These are phyloP conservation scores for Epichloe typhina DNA, from an alignment of 2,329 filamentous ascomycete genomes.

Conservation along the genomic window DNA sequence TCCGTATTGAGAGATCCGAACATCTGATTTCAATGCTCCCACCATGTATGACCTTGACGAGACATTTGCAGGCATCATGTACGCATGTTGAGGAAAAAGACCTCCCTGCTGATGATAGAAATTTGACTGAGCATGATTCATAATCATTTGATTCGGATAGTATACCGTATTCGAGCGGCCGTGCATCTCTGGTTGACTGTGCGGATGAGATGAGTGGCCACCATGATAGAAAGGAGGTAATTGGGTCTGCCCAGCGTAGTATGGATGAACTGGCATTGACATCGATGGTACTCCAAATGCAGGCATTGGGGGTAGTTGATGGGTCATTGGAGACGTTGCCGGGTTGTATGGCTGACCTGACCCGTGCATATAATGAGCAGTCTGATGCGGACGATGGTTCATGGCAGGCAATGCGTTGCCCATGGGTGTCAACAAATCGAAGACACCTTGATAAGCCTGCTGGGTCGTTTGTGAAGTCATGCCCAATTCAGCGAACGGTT, in stretches of 20 bases:
- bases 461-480: conserved; percentile 21
- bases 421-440: conserved; percentile 39
- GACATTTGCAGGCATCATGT: conserved; percentile 19
- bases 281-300: conserved; percentile 29
- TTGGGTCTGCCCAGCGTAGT: conserved; percentile 34
- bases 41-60: conserved; percentile 23
- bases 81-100: conserved; percentile 23
- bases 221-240: conserved; percentile 31
- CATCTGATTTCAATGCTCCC: conserved; percentile 8
- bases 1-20: conserved; percentile 3
- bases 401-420: conserved; percentile 29
- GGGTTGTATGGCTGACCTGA: conserved; percentile 20
- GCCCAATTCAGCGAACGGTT: conserved; percentile 22
- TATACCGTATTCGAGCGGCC: conserved; percentile 28
- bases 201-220: conserved; percentile 23
- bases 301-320: conserved; percentile 24
- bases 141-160: conserved; percentile 30
- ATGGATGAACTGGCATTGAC: conserved; percentile 27
- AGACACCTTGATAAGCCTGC: conserved; percentile 19
- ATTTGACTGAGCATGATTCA: conserved; percentile 26
- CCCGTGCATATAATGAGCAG: conserved; percentile 22
- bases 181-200: conserved; percentile 22
- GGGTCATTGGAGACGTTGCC: conserved; percentile 24
- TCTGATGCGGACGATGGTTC: conserved; percentile 20
- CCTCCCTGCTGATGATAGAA: conserved; percentile 32